phyloP scores from a whole-genome alignment of 2,329 filamentous ascomycete species.

The Aspergillus alliaceus region DNA sequence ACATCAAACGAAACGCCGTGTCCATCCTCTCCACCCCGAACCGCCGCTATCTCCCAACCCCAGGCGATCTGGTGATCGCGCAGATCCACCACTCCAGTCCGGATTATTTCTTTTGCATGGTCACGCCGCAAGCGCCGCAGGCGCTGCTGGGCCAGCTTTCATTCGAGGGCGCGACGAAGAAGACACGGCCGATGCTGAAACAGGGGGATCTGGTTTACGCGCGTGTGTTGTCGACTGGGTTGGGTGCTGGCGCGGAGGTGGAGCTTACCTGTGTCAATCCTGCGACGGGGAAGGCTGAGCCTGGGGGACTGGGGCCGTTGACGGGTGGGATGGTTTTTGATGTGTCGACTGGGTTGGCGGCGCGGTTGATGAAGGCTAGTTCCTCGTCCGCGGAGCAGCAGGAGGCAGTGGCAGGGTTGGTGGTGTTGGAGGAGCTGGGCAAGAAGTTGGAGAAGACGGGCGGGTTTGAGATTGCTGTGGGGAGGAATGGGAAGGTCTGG shows the following conservation, averaged over 20 bases:
- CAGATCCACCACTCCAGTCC: slow-evolving; percentile 73
- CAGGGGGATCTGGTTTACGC: slow-evolving; percentile 84
- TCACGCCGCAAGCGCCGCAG: slow-evolving; percentile 63
- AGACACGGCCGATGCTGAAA: slow-evolving; percentile 78
- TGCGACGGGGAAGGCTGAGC: slow-evolving; percentile 81
- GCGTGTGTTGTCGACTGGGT: slow-evolving; percentile 72
- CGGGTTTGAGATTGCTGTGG: slow-evolving; percentile 90
- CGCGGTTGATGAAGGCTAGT: slow-evolving; percentile 61
- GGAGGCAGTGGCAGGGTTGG: slow-evolving; percentile 61
- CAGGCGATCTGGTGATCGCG: slow-evolving; percentile 86
- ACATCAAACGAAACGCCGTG: slow-evolving; percentile 41
- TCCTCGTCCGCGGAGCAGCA: slow-evolving; percentile 32
- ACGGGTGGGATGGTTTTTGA: slow-evolving; percentile 83
- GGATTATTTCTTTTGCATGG: slow-evolving; percentile 77
- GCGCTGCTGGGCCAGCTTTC: slow-evolving; percentile 80
- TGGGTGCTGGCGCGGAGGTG: slow-evolving; percentile 80
- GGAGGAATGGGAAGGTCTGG: slow-evolving; percentile 90
- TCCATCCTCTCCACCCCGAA: slow-evolving; percentile 37
- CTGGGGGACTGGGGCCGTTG: slow-evolving; percentile 82
- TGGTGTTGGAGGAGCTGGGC: slow-evolving; percentile 77
- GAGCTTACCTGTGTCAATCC: slow-evolving; percentile 89
- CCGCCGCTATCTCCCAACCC: slow-evolving; percentile 71
- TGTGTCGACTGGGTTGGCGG: slow-evolving; percentile 78
- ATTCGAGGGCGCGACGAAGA: slow-evolving; percentile 92
- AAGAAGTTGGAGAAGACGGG: slow-evolving; percentile 61